Percentiles rank a stretch among this genome's conserved stretches.
phyloP scores from a whole-genome alignment of 495 filamentous ascomycete genomes.

The Tuber brumale region DNA sequence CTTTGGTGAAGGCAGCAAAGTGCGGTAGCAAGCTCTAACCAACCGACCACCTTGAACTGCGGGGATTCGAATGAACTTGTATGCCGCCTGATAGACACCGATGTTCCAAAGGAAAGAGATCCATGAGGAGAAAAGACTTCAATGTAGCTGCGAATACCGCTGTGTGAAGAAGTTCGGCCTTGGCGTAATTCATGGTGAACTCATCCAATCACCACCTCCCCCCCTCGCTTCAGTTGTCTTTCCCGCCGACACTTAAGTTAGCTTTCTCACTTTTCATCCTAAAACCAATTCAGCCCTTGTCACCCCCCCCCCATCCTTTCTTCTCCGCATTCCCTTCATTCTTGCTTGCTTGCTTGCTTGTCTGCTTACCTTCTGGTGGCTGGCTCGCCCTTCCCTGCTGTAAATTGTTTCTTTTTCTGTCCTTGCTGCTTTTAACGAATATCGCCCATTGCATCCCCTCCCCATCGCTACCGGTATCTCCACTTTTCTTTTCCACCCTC shows the following conservation, averaged over 20 bases:
- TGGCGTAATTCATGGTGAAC: neutral
- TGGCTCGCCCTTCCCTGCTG: neutral
- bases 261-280: neutral
- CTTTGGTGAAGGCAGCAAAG: neutral
- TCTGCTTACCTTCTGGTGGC: neutral
- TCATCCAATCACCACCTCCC: neutral
- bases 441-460: neutral
- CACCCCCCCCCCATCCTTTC: neutral
- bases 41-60: neutral
- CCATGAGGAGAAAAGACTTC: neutral
- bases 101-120: neutral
- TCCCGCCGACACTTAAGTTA: neutral
- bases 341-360: neutral
- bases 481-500: neutral
- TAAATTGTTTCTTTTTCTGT: conserved; percentile 6
- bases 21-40: neutral
- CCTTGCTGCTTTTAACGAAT: neutral
- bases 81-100: neutral
- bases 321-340: neutral
- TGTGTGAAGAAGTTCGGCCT: neutral
- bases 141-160: neutral
- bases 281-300: neutral
- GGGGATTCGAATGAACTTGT: neutral
- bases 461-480: neutral
- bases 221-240: neutral